Conservation (phyloP, 129 eudicot species). For the Sambucus nigra region DNA sequence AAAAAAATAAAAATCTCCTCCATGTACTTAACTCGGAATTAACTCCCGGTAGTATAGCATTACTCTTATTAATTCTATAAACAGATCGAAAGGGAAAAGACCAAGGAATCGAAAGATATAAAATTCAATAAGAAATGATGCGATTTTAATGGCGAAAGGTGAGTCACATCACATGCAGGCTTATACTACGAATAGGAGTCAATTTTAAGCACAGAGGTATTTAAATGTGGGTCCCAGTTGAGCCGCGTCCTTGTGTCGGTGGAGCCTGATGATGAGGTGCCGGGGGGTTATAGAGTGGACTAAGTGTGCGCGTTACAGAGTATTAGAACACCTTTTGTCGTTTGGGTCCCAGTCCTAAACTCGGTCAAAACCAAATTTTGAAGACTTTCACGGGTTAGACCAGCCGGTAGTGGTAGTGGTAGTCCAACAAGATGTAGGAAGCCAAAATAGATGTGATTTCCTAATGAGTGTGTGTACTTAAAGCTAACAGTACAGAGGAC, state of each 20-base stretch:
- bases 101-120: neutral
- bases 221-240: neutral
- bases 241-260: constrained; percentile 15
- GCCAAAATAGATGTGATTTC: too few species aligned
- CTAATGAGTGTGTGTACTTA: too few species aligned
- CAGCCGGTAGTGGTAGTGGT: too few species aligned
- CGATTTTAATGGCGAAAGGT: neutral
- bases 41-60: too few species aligned
- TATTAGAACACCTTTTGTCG: neutral
- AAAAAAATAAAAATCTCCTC: too few species aligned
- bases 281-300: neutral
- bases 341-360: neutral
- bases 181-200: neutral
- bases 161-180: constrained; percentile 5
- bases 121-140: neutral
- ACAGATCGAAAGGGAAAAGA: constrained; percentile 3
- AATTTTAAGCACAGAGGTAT: neutral
- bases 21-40: too few species aligned
- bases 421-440: too few species aligned
- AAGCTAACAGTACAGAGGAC: too few species aligned
- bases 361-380: too few species aligned
- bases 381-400: too few species aligned
- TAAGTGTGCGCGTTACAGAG: neutral
- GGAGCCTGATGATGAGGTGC: constrained; percentile 8
- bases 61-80: too few species aligned